These are phyloP conservation scores for Chimonanthus praecox DNA, from an alignment of 164 flowering plant species.

Conservation along the genomic window DNA sequence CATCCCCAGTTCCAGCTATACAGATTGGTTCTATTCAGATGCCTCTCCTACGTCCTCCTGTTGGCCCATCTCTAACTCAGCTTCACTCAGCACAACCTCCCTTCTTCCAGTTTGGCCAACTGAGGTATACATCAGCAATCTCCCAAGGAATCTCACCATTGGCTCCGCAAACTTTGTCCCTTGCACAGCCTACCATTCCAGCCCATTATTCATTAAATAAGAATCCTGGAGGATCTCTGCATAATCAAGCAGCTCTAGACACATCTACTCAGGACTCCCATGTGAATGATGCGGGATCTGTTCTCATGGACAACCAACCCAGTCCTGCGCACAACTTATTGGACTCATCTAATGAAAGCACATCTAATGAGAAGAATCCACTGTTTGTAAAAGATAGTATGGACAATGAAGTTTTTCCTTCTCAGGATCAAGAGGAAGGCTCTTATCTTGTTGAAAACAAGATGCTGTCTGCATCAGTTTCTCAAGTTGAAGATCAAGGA, in stretches of 20 bases:
- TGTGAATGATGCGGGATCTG: slow-evolving; percentile 20
- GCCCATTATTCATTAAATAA: slow-evolving; percentile 42
- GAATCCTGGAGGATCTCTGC: slow-evolving; percentile 26
- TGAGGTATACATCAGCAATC: slow-evolving; percentile 65
- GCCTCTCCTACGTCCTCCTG: slow-evolving; percentile 86
- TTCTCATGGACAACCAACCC: slow-evolving; percentile 26
- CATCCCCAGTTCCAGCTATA: slow-evolving; percentile 92
- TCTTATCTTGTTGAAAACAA: slow-evolving; percentile 22
- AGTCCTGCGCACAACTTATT: slow-evolving; percentile 20
- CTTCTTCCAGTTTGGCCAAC: slow-evolving; percentile 92
- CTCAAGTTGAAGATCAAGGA: slow-evolving; percentile 23
- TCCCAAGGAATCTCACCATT: slow-evolving; percentile 74
- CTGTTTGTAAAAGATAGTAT: slow-evolving; percentile 19
- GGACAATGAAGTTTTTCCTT: slow-evolving; percentile 15
- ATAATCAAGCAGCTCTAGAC: slow-evolving; percentile 33
- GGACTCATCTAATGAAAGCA: slow-evolving; percentile 26
- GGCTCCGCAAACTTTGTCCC: slow-evolving; percentile 62
- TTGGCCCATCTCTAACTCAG: slow-evolving; percentile 63
- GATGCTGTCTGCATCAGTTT: slow-evolving; percentile 14
- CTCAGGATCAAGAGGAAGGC: slow-evolving; percentile 16
- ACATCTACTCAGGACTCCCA: slow-evolving; percentile 16
- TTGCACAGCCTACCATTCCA: slow-evolving; percentile 55
- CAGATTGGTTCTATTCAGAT: slow-evolving; percentile 98
- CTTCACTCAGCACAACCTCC: slow-evolving; percentile 72
- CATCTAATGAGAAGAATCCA: slow-evolving; percentile 13